phyloP scores from a whole-genome alignment of 148 eudicot species.

The Beta vulgaris region DNA sequence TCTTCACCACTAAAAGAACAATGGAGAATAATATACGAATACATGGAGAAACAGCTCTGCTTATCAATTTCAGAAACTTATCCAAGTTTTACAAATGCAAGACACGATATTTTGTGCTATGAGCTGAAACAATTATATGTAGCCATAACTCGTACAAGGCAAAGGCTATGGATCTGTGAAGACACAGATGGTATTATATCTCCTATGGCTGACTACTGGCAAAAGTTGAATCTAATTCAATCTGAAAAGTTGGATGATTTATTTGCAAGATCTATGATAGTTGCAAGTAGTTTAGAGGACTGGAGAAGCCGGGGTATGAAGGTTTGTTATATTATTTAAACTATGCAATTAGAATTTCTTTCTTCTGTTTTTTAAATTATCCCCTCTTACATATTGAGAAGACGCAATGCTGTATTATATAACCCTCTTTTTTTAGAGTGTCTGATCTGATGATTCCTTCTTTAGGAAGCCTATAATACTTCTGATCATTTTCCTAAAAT shows the following conservation, averaged over 20 bases:
- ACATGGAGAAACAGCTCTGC: constrained; percentile 42
- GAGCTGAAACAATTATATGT: constrained; percentile 65
- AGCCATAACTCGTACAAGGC: constrained; percentile 70
- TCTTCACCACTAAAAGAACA: constrained; percentile 49
- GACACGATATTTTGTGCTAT: constrained; percentile 36
- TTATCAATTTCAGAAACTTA: constrained; percentile 1
- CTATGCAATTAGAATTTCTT: constrained; percentile 6
- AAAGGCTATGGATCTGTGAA: constrained; percentile 78
- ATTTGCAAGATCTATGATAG: constrained; percentile 56
- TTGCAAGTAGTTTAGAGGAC: constrained; percentile 55
- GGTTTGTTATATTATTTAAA: constrained; percentile 17
- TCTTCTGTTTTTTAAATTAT: neutral
- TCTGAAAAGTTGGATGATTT: constrained; percentile 49
- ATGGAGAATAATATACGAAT: constrained; percentile 60
- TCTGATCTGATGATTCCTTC: too few species aligned
- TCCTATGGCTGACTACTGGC: constrained; percentile 75
- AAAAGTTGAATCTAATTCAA: constrained; percentile 42
- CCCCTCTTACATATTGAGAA: neutral
- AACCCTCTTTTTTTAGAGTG: too few species aligned
- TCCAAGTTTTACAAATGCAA: constrained; percentile 24
- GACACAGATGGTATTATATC: constrained; percentile 41
- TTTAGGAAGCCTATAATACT: too few species aligned
- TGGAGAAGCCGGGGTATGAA: constrained; percentile 52
- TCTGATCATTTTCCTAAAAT: too few species aligned
- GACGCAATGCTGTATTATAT: neutral